Evolutionary conservation across 208 protist genomes (phyloP), one percentile per base, ranked within the genome.

Genomic region (Balamuthia mandrillaris): DNA sequence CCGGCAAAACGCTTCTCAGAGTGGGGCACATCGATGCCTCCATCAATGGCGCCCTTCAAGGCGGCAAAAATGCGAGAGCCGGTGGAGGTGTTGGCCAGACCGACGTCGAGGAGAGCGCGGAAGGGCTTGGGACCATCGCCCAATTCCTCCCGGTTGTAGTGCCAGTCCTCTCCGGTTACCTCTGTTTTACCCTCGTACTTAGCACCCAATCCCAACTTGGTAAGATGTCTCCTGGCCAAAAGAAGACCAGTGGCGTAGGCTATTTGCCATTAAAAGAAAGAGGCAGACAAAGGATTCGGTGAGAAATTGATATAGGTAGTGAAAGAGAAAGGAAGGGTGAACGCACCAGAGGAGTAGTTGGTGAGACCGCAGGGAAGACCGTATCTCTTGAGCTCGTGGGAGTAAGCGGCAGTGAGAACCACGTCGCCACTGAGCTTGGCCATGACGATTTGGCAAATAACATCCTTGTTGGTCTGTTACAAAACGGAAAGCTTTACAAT

Each of bases 211-310:
- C 90, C 87, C 51, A 99, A 82, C 92, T 99, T 99, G 24, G 85
- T 90, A 39, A 99, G 95, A 42, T 98, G 88, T 86, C 98, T 95
- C 91, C 98, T 96, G 31, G 98, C 98, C 6, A 97, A 81, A 44
- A 99, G 95, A 31, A 99, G 95, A 72, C 98, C 98, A 42, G 97
- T 99, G 78, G 93, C 93, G 91, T 99, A 99, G 86, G n/a, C n/a
- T n/a, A n/a, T n/a, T n/a, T n/a, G n/a, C n/a, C n/a, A n/a, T n/a
- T n/a, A n/a, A n/a, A n/a, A n/a, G n/a, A n/a, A n/a, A n/a, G n/a
- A n/a, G n/a, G n/a, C n/a, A n/a, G n/a, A n/a, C n/a, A n/a, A n/a
- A n/a, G n/a, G n/a, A n/a, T n/a, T n/a, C n/a, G n/a, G n/a, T n/a
- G n/a, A n/a, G n/a, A n/a, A n/a, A n/a, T n/a, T n/a, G n/a, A n/a